Percentiles rank a stretch among this genome's conserved stretches.
Conservation (phyloP, 2,329 filamentous ascomycete genomes). For the Fusarium liriodendri region DNA sequence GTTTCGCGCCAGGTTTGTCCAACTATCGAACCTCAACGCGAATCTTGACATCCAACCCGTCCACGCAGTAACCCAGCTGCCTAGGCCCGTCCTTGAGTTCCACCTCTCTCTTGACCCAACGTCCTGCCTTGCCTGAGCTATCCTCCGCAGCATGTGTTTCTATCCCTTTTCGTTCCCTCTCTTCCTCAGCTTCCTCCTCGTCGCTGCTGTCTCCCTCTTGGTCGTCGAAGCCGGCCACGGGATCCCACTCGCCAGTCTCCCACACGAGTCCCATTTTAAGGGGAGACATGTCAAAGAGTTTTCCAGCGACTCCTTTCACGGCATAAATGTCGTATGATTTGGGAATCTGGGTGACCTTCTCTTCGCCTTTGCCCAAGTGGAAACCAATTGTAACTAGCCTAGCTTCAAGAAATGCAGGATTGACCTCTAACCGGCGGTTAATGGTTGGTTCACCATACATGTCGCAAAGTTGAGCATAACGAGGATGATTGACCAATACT, state of each 20-base stretch:
- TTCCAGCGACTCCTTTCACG: conserved; percentile 81
- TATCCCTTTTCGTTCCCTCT: conserved; percentile 38
- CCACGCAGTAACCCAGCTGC: conserved; percentile 85
- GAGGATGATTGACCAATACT: conserved; percentile 73
- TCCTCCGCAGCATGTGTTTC: conserved; percentile 43
- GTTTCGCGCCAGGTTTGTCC: not conserved
- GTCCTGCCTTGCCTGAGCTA: conserved; percentile 54
- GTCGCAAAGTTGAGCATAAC: conserved; percentile 79
- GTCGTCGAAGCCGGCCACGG: conserved; percentile 72
- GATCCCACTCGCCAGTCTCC: conserved; percentile 94
- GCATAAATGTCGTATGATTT: conserved; percentile 83
- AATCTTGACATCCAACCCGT: conserved; percentile 76
- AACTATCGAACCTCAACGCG: conserved; percentile 68
- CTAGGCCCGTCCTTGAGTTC: conserved; percentile 84
- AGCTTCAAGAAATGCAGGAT: conserved; percentile 85
- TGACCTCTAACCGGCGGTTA: conserved; percentile 66
- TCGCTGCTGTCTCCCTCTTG: conserved; percentile 67
- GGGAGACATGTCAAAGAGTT: conserved; percentile 73
- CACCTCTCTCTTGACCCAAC: conserved; percentile 82
- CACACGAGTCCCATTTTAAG: conserved; percentile 77
- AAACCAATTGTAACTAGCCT: conserved; percentile 77
- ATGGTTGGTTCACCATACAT: conserved; percentile 79
- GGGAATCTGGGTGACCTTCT: conserved; percentile 68
- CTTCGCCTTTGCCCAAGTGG: conserved; percentile 35
- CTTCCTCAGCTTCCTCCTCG: conserved; percentile 58